These are phyloP conservation scores for Clavispora phyllophila DNA, from an alignment of 805 yeast genomes.

Conservation along the genomic window DNA sequence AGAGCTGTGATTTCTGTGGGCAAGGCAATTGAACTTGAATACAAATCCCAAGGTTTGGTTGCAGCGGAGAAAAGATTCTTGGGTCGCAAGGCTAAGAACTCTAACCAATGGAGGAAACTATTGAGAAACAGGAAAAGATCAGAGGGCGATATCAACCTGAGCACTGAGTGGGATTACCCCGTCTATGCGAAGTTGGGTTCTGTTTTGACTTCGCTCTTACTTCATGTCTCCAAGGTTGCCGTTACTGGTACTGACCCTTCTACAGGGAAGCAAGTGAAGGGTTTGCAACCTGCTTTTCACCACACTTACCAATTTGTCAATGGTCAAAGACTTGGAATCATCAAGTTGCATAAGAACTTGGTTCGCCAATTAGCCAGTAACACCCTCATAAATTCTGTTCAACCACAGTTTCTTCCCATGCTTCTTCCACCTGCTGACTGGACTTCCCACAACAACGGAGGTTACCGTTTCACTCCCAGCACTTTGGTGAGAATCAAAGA, in stretches of 20 bases:
- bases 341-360: slow-evolving; percentile 68
- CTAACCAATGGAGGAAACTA: slow-evolving; percentile 44
- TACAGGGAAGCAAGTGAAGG: slow-evolving; percentile 60
- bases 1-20: slow-evolving; percentile 80
- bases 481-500: slow-evolving; percentile 72
- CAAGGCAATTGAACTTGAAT: slow-evolving; percentile 78
- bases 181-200: slow-evolving; percentile 70
- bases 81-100: slow-evolving; percentile 37
- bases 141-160: slow-evolving; percentile 5
- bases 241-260: slow-evolving; percentile 80
- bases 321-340: slow-evolving; percentile 77
- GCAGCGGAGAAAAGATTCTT: slow-evolving; percentile 52
- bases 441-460: slow-evolving; percentile 80
- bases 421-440: slow-evolving; percentile 85
- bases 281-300: slow-evolving; percentile 83
- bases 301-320: slow-evolving; percentile 79
- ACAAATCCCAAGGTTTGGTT: slow-evolving; percentile 61
- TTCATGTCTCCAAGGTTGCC: slow-evolving; percentile 77
- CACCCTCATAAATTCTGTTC: slow-evolving; percentile 56
- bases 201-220: slow-evolving; percentile 62
- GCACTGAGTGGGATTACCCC: slow-evolving; percentile 21
- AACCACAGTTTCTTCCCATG: slow-evolving; percentile 92
- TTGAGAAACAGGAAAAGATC: slow-evolving; percentile 17
- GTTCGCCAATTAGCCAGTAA: slow-evolving; percentile 65
- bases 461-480: slow-evolving; percentile 64